Evolutionary conservation across 306 rosid species (phyloP).

Genomic region (Prunus davidiana): DNA sequence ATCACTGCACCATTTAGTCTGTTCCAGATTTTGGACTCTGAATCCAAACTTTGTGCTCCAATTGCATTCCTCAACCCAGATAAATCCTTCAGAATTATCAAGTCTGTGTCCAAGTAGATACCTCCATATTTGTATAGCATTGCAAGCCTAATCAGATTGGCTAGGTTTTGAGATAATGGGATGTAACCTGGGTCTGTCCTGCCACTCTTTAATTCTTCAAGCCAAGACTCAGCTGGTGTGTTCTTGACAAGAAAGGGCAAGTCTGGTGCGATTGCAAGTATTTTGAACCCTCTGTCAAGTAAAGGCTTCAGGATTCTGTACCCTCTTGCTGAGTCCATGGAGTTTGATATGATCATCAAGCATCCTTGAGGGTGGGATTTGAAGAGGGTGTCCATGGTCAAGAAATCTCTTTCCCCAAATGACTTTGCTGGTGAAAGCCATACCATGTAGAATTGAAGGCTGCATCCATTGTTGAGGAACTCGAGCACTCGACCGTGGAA

Average conservation of each 20-base stretch:
- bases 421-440: constrained; percentile 42
- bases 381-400: constrained; percentile 41
- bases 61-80: constrained; percentile 43
- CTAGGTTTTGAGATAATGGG: constrained; percentile 52
- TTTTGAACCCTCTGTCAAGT: constrained; percentile 33
- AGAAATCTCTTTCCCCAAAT: constrained; percentile 37
- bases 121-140: constrained; percentile 59
- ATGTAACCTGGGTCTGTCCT: constrained; percentile 51
- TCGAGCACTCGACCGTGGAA: constrained; percentile 35
- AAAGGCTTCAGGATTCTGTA: constrained; percentile 42
- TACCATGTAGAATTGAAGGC: constrained; percentile 41
- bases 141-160: constrained; percentile 47
- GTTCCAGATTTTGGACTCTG: constrained; percentile 34
- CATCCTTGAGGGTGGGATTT: constrained; percentile 44
- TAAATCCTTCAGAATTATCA: constrained; percentile 38
- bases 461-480: constrained; percentile 37
- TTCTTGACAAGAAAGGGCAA: constrained; percentile 33
- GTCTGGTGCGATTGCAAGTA: constrained; percentile 35
- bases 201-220: constrained; percentile 34
- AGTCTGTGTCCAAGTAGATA: constrained; percentile 48
- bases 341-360: constrained; percentile 36
- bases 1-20: constrained; percentile 45
- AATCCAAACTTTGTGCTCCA: constrained; percentile 51
- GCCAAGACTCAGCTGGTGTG: constrained; percentile 46
- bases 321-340: constrained; percentile 35